Percentiles rank a stretch among this genome's conserved stretches.
phyloP scores from a whole-genome alignment of 2,329 filamentous ascomycete species.

The Hortaea werneckii region DNA sequence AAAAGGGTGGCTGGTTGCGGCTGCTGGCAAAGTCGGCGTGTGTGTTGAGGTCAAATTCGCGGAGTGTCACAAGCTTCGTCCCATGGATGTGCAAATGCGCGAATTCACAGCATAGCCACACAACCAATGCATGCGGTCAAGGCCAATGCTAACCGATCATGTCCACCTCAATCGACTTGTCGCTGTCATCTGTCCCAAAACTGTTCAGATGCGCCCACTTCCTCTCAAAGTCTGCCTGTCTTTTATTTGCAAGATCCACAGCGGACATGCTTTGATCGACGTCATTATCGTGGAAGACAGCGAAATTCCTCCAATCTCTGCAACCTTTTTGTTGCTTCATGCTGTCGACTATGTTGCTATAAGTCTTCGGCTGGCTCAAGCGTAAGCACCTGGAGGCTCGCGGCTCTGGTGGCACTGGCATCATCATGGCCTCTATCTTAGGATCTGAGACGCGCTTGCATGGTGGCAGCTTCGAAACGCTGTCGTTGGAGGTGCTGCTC shows the following conservation, averaged over 20 bases:
- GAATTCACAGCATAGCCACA: too few species aligned
- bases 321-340: constrained; percentile 23
- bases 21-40: too few species aligned
- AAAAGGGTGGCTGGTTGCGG: too few species aligned
- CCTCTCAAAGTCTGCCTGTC: constrained; percentile 18
- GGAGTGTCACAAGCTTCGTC: too few species aligned
- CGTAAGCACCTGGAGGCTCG: constrained; percentile 21
- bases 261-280: constrained; percentile 21
- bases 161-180: constrained; percentile 12
- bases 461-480: constrained; percentile 22
- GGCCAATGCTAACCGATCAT: constrained; percentile 13
- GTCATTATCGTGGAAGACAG: constrained; percentile 23
- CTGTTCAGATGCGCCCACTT: constrained; percentile 16
- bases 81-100: too few species aligned
- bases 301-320: constrained; percentile 24
- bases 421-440: constrained; percentile 26
- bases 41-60: too few species aligned
- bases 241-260: constrained; percentile 16
- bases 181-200: constrained; percentile 11
- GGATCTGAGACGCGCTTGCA: constrained; percentile 20
- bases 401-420: constrained; percentile 19
- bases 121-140: too few species aligned
- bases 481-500: constrained; percentile 21
- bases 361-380: constrained; percentile 22
- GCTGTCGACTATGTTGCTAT: constrained; percentile 22